Conservation (phyloP, 257 asterid species). For the Solanum bukasovii region DNA sequence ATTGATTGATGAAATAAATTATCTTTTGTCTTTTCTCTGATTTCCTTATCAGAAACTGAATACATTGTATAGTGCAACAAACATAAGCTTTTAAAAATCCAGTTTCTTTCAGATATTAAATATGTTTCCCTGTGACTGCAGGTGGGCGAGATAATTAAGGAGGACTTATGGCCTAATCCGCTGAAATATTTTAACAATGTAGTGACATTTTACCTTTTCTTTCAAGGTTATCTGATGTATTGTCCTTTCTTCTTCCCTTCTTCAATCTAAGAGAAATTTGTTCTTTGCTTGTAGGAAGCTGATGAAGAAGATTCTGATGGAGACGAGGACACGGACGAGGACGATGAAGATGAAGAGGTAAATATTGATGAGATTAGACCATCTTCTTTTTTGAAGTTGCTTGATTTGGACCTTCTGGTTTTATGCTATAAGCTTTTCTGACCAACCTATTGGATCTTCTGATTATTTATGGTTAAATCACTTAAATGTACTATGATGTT, state of each 20-base stretch:
- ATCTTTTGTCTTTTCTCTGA: neutral
- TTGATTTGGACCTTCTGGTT: neutral
- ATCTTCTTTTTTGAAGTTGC: neutral
- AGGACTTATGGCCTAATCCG: slow-evolving; percentile 55
- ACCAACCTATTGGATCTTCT: neutral
- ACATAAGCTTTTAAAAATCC: neutral
- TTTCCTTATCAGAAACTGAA: neutral
- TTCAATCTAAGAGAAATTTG: neutral
- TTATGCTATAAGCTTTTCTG: neutral
- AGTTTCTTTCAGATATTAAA: neutral
- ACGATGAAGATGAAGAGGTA: slow-evolving; percentile 24
- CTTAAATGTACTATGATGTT: neutral
- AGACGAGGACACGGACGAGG: neutral
- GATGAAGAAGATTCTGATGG: slow-evolving; percentile 33
- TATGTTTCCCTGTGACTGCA: slow-evolving; percentile 16
- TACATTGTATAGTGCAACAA: neutral
- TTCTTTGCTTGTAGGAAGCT: slow-evolving; percentile 18
- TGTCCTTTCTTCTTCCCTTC: neutral
- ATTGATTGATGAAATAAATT: neutral
- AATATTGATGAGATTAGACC: neutral
- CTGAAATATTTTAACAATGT: slow-evolving; percentile 32
- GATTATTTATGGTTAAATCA: neutral
- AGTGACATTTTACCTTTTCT: slow-evolving; percentile 10
- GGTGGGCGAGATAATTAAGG: slow-evolving; percentile 49
- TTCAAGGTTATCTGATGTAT: neutral